These are phyloP conservation scores for Trametes pubescens DNA, from an alignment of 1,284 basidiomycete species.

Conservation along the genomic window DNA sequence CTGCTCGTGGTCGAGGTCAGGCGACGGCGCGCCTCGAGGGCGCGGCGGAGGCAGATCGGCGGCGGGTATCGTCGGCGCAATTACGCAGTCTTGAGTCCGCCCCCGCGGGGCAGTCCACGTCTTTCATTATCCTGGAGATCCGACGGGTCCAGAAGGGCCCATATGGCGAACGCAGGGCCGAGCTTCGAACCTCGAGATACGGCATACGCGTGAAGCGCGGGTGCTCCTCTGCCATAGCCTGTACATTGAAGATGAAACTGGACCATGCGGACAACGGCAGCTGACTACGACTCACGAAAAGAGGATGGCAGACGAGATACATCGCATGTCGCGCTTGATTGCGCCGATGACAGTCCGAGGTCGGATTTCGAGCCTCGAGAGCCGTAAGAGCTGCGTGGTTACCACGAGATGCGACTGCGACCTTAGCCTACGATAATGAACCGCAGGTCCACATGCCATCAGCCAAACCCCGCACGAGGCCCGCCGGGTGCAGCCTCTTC, in stretches of 20 bases:
- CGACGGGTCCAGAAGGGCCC: not conserved
- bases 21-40: not conserved
- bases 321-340: not conserved
- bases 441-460: not conserved
- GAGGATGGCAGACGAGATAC: no score
- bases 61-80: not conserved
- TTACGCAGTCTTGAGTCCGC: not conserved
- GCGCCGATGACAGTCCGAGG: not conserved
- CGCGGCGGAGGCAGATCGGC: not conserved
- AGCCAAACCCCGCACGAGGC: not conserved
- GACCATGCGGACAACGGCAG: not conserved
- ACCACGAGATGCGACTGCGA: not conserved
- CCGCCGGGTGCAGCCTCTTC: not conserved
- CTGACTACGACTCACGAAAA: not conserved
- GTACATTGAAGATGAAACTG: not conserved
- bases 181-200: not conserved
- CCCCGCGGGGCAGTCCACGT: not conserved
- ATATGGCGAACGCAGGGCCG: not conserved
- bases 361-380: not conserved
- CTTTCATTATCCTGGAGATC: not conserved
- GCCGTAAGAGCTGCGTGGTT: not conserved
- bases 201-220: not conserved
- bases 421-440: not conserved
- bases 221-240: not conserved
- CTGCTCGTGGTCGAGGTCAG: not conserved